phyloP scores from a whole-genome alignment of 2,329 filamentous ascomycete species.

The Ophiostoma pallidulum region DNA sequence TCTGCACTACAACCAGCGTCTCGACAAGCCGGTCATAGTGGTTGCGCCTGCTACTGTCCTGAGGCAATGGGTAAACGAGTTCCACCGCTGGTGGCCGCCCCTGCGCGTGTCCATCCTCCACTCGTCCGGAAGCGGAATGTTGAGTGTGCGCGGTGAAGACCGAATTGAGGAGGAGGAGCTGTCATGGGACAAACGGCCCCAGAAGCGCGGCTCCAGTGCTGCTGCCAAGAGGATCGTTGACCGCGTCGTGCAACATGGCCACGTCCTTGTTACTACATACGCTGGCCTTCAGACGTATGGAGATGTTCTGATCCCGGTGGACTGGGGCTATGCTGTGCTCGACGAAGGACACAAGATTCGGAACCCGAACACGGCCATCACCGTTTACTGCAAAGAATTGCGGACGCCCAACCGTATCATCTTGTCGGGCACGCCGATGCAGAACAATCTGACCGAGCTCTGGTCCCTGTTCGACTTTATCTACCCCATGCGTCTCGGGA shows the following conservation, averaged over 20 bases:
- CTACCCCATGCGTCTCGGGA: constrained; percentile 90
- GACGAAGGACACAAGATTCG: constrained; percentile 98
- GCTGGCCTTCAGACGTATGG: constrained; percentile 90
- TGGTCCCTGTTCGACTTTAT: constrained; percentile 99
- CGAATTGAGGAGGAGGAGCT: constrained; percentile 44
- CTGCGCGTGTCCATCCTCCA: constrained; percentile 90
- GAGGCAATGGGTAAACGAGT: constrained; percentile 97
- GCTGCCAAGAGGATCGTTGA: constrained; percentile 74
- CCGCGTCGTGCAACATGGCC: constrained; percentile 71
- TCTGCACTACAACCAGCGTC: constrained; percentile 80
- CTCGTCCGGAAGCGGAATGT: constrained; percentile 91
- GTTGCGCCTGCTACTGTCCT: constrained; percentile 92
- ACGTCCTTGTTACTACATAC: constrained; percentile 93
- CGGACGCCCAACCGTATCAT: constrained; percentile 86
- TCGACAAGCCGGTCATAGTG: constrained; percentile 77
- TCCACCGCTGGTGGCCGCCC: constrained; percentile 99
- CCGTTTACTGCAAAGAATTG: constrained; percentile 89
- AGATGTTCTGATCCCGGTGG: constrained; percentile 66
- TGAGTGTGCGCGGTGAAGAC: constrained; percentile 64
- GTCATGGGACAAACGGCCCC: constrained; percentile 32
- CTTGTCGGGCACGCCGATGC: constrained; percentile 91
- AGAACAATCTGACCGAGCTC: constrained; percentile 89
- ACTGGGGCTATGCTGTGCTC: constrained; percentile 90
- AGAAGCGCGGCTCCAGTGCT: constrained; percentile 44
- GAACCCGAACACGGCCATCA: constrained; percentile 91